Base-by-base conservation (phyloP, 768 basidiomycete species). In the Agrocybe chaxingu region DNA sequence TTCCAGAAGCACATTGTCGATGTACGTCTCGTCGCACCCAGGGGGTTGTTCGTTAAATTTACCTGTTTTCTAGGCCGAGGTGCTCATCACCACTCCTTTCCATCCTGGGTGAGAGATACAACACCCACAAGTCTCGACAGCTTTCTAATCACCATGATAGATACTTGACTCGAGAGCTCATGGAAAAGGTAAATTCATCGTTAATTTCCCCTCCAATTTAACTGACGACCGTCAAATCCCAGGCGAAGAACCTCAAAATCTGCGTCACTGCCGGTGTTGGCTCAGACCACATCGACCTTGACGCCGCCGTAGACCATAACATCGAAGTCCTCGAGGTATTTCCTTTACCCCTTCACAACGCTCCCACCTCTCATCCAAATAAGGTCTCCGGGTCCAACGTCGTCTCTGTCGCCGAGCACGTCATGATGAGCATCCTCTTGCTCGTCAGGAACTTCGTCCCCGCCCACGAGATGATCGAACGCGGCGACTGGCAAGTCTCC, bases 241-340 rank as follows among this genome's bases (percentile, higher is more conserved):
- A 91, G 80, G 91, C 93, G 31, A 87, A 87, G 70, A 93, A 94
- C 59, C 80, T 97, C 54, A 95, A 92, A 70, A 65, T 95, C 50
- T 90, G 88, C 62, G 79, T 95, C 62, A 97, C 93, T 18, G 93
- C 92, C 51, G 91, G 90, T 66, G 91, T 93, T 42, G 90, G 92
- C 8, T 91, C 88, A 13, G 93, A 94, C 70, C 91, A 89, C 72
- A 82, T 93, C 56, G 92, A 95, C 65, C 79, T 96, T 53, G 86
- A 94, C 66, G 88, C 91, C 13, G 87, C 90, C 18, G 92, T 90
- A 56, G 82, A 91, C 63, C 74, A 80, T 58, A 77, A 77, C 51
- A 83, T 94, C 59, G 85, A 91, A 63, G 92, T 92, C 18, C 73
- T 89, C 51, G 91, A 92, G 67, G 76, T 73, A 34, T 58, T 38